Percentiles rank a stretch among this genome's conserved stretches.
phyloP scores from a whole-genome alignment of 768 basidiomycete genomes.

The Russula compacta region DNA sequence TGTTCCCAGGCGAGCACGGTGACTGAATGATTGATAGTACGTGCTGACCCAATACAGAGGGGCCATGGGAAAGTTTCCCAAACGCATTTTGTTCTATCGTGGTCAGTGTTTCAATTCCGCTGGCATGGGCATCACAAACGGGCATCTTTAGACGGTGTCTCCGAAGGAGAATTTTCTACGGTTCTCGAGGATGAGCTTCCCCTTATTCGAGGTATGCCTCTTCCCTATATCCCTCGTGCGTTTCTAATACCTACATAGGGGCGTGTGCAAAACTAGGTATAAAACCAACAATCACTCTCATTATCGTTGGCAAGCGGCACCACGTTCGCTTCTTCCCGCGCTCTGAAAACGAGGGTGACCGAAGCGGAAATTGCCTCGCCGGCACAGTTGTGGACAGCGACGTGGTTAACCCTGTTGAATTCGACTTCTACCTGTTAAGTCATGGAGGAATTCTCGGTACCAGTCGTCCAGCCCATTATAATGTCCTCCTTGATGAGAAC shows the following conservation, averaged over 20 bases:
- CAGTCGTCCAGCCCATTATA: slow-evolving; percentile 57
- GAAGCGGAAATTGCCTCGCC: slow-evolving; percentile 63
- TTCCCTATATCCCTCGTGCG: neutral
- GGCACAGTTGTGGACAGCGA: slow-evolving; percentile 71
- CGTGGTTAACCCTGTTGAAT: slow-evolving; percentile 61
- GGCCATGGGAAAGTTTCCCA: slow-evolving; percentile 51
- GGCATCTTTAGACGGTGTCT: slow-evolving; percentile 37
- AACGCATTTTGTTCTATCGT: slow-evolving; percentile 68
- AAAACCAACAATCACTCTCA: slow-evolving; percentile 58
- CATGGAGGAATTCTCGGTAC: slow-evolving; percentile 75
- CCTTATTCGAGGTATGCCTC: slow-evolving; percentile 42
- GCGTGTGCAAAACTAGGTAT: slow-evolving; percentile 55
- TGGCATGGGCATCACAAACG: neutral
- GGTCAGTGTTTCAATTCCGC: slow-evolving; percentile 31
- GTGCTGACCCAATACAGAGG: slow-evolving; percentile 50
- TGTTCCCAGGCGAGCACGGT: neutral
- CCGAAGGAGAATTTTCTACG: slow-evolving; percentile 44
- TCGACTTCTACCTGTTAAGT: slow-evolving; percentile 71
- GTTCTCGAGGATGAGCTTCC: slow-evolving; percentile 51
- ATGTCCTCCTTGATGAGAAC: slow-evolving; percentile 45
- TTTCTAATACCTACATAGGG: slow-evolving; percentile 31
- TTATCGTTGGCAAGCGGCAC: slow-evolving; percentile 75
- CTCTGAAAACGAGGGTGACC: slow-evolving; percentile 40
- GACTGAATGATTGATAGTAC: slow-evolving; percentile 30
- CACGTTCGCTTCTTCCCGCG: slow-evolving; percentile 56